A percentile compares a stretch with the other conserved stretches of the same genome.
These are phyloP conservation scores for Trichoderma breve DNA, from an alignment of 2,329 filamentous ascomycete species.

Conservation along the genomic window DNA sequence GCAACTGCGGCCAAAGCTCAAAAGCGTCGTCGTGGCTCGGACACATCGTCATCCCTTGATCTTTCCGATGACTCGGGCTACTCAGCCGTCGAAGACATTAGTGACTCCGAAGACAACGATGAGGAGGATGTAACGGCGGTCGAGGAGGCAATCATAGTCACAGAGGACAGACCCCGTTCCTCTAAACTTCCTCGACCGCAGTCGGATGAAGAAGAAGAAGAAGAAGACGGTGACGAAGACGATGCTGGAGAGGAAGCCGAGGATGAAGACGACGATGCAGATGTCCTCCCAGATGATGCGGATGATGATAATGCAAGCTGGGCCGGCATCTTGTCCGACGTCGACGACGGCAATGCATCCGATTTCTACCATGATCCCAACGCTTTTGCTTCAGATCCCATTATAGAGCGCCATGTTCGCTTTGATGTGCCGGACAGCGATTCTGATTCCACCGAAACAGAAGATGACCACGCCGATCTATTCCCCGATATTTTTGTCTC, in stretches of 20 bases:
- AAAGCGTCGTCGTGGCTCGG: conserved; percentile 50
- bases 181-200: conserved; percentile 52
- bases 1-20: conserved; percentile 43
- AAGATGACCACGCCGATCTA: conserved; percentile 61
- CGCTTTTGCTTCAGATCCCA: conserved; percentile 42
- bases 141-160: conserved; percentile 73
- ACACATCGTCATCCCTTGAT: conserved; percentile 56
- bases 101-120: conserved; percentile 73
- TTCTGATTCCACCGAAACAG: conserved; percentile 62
- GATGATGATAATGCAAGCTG: conserved; percentile 50
- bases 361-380: conserved; percentile 42
- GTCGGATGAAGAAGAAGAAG: conserved; percentile 35
- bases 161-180: conserved; percentile 40
- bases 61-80: conserved; percentile 69
- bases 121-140: conserved; percentile 73
- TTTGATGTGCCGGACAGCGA: conserved; percentile 69
- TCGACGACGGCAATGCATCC: conserved; percentile 44
- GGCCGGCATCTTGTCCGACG: conserved; percentile 53
- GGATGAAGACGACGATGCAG: conserved; percentile 39
- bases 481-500: conserved; percentile 78
- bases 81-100: conserved; percentile 75
- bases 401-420: conserved; percentile 64
- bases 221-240: conserved; percentile 36
- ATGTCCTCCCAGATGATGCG: conserved; percentile 36
- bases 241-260: conserved; percentile 36